These are phyloP conservation scores for Butyriboletus loyo DNA, from an alignment of 768 basidiomycete species.

Conservation along the genomic window DNA sequence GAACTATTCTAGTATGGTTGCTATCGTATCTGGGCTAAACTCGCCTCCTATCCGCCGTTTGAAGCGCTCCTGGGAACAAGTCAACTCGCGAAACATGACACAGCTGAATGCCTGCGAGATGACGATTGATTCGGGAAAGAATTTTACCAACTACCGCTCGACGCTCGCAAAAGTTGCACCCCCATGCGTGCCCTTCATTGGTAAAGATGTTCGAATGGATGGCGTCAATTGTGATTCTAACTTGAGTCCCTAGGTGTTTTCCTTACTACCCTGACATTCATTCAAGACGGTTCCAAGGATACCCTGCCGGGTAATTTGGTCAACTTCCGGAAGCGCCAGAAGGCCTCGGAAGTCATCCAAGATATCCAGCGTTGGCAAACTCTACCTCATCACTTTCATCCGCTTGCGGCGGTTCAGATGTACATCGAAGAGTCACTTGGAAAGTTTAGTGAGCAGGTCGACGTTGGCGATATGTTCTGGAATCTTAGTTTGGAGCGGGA, in stretches of 20 bases:
- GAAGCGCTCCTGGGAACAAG: slow-evolving; percentile 91
- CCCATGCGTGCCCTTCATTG: slow-evolving; percentile 96
- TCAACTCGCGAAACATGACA: slow-evolving; percentile 69
- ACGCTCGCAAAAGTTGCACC: slow-evolving; percentile 80
- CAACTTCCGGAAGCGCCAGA: slow-evolving; percentile 95
- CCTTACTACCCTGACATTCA: slow-evolving; percentile 94
- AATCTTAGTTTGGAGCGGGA: slow-evolving; percentile 82
- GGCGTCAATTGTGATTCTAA: background rate
- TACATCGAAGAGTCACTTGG: slow-evolving; percentile 81
- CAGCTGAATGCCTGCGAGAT: slow-evolving; percentile 79
- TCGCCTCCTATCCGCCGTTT: slow-evolving; percentile 90
- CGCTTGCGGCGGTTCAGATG: slow-evolving; percentile 60
- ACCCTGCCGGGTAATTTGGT: slow-evolving; percentile 73
- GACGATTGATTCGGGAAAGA: slow-evolving; percentile 90
- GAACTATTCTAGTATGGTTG: slow-evolving; percentile 97
- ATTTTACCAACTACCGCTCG: slow-evolving; percentile 88
- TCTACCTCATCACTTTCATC: slow-evolving; percentile 80
- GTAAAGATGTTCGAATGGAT: slow-evolving; percentile 40
- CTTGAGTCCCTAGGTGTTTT: slow-evolving; percentile 68
- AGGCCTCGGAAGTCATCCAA: slow-evolving; percentile 93
- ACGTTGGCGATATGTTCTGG: slow-evolving; percentile 79
- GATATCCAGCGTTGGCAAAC: slow-evolving; percentile 97
- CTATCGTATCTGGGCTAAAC: slow-evolving; percentile 91
- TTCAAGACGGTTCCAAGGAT: slow-evolving; percentile 94
- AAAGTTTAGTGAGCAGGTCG: slow-evolving; percentile 63